Base-by-base conservation (phyloP, 2,329 filamentous ascomycete species). In the Chrysoporthe puriensis region DNA sequence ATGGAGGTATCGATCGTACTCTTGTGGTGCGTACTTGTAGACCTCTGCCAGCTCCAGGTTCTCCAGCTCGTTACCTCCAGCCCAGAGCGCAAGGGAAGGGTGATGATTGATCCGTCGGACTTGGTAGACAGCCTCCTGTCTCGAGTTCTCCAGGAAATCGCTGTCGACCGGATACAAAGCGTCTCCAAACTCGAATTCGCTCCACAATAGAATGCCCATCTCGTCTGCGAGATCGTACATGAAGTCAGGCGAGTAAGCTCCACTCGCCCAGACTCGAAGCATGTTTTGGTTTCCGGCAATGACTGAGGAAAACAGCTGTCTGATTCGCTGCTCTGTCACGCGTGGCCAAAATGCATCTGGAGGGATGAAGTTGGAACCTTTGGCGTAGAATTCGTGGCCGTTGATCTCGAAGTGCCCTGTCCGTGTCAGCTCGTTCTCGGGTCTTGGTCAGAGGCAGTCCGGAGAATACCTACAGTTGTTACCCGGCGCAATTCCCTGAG, bases 381-480 rank as follows among this genome's bases (percentile, higher is more conserved):
- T 89, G 2, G 86, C 87, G 71, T 88, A 90, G 71, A 90, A 88
- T 14, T 86, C 83, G 61, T 86, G 82, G 0, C 88, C 87, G 68
- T 90, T 90, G 68, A 90, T 81, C 73, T 90, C 86, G 70, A 90
- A 90, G 73, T 90, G 86, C 86, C 87, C 87, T 74, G 81, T 4
- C 34, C n/a, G n/a, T 84, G 81, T 69, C 26, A 21, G 44, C 32
- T 60, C 21, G 18, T 34, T 8, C 50, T 34, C 32, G 13, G 26
- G 32, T 7, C 52, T 11, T 6, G 9, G 4, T 21, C 32, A 40
- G 4, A 6, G 13, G 11, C 14, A 58, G 3, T 50, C 7, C 7
- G 46, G n/a, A 9, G 1, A 58, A 13, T 1, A 57, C 67, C 56
- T 21, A 61, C 67, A 69, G 14, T 66, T 69, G 50, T 66, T 69